These are phyloP conservation scores for Trypanosoma caninum DNA, from an alignment of 208 protist genomes.

Conservation along the genomic window DNA sequence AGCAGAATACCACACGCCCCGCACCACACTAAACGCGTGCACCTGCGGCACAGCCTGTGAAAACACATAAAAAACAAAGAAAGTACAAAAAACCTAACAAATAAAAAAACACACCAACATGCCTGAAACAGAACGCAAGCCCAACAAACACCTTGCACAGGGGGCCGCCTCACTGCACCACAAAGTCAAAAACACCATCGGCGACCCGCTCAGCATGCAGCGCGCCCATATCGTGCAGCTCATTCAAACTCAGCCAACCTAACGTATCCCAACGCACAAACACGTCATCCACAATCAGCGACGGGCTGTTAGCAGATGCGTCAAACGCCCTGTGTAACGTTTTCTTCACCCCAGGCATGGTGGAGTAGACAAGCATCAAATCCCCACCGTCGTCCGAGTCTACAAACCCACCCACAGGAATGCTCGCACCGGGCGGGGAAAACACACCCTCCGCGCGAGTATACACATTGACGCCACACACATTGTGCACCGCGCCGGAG, in stretches of 20 bases:
- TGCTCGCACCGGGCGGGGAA: too few species aligned
- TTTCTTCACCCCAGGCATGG: conserved; percentile 3
- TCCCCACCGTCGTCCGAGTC: not conserved
- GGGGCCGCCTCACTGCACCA: too few species aligned
- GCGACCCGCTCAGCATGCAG: not conserved
- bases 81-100: too few species aligned
- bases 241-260: conserved; percentile 23
- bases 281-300: conserved; percentile 24
- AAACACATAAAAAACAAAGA: too few species aligned
- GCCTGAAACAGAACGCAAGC: too few species aligned
- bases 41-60: too few species aligned
- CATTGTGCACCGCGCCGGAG: not conserved
- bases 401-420: too few species aligned
- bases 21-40: too few species aligned
- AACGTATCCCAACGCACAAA: conserved; percentile 21
- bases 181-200: conserved; percentile 1
- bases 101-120: too few species aligned
- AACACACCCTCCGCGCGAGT: conserved; percentile 15
- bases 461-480: conserved; percentile 19
- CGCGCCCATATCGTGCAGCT: conserved; percentile 6
- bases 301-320: not conserved
- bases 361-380: conserved; percentile 16
- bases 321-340: not conserved
- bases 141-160: too few species aligned
- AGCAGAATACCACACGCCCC: too few species aligned